A percentile compares a stretch with the other conserved stretches of the same genome.
Conservation (phyloP, 176 grass and related monocot genomes). For the Raddia guianensis region DNA sequence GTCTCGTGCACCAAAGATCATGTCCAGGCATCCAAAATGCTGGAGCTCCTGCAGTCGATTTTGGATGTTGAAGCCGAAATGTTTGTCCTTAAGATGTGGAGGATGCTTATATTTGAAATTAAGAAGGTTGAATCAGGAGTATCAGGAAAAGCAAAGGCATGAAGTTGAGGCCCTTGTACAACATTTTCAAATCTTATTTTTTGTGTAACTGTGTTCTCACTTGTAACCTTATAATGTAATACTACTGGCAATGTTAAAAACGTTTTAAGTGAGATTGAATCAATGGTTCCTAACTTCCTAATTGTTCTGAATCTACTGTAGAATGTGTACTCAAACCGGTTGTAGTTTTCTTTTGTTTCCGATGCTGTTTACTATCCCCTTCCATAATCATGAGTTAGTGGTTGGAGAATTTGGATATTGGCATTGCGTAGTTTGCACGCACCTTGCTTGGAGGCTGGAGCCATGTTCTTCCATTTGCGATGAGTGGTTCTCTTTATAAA, state of each 20-base stretch:
- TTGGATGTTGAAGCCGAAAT: constrained; percentile 95
- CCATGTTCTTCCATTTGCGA: neutral
- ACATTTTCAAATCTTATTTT: constrained; percentile 33
- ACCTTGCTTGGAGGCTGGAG: neutral
- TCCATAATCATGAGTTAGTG: neutral
- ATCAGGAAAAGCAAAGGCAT: constrained; percentile 52
- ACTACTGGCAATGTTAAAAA: constrained; percentile 21
- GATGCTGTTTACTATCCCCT: neutral
- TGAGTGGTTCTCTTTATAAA: no score
- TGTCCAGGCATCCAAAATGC: constrained; percentile 83
- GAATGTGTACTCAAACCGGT: constrained; percentile 26
- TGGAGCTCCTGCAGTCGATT: constrained; percentile 90
- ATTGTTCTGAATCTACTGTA: constrained; percentile 15
- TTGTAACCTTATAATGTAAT: constrained; percentile 40
- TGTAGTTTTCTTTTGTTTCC: neutral
- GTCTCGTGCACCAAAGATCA: constrained; percentile 96
- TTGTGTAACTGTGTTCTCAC: constrained; percentile 30
- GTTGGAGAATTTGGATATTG: neutral
- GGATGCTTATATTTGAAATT: constrained; percentile 99
- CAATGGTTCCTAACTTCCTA: neutral
- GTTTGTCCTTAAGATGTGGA: constrained; percentile 99
- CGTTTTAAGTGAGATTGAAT: constrained; percentile 31
- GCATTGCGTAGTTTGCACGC: neutral
- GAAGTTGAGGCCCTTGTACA: constrained; percentile 44
- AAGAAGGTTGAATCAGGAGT: constrained; percentile 91